phyloP scores from a whole-genome alignment of 1,284 basidiomycete genomes.

The Cutaneotrichosporon spelunceum region DNA sequence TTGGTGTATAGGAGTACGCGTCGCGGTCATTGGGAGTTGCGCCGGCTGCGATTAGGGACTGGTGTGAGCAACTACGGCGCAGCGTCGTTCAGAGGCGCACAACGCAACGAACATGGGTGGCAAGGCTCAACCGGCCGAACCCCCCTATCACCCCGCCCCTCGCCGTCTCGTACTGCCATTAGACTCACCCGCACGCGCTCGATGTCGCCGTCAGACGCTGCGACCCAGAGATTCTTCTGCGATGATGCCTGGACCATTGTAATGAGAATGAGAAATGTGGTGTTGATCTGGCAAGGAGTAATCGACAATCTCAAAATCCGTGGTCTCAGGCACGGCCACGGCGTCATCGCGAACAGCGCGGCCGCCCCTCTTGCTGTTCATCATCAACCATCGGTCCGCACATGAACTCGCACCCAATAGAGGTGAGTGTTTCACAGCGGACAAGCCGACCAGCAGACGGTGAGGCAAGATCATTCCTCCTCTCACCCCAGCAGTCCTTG shows the following conservation, averaged over 20 bases:
- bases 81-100: not conserved
- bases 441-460: no score
- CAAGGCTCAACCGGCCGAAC: no score
- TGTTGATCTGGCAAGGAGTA: not conserved
- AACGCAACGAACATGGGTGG: not conserved
- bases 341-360: not conserved
- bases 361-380: not conserved
- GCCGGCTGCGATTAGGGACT: constrained; percentile 58
- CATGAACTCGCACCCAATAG: constrained; percentile 87
- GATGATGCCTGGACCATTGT: constrained; percentile 13
- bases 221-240: constrained; percentile 81
- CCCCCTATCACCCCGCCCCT: no score
- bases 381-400: constrained; percentile 1
- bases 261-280: not conserved
- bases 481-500: no score
- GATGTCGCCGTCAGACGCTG: constrained; percentile 80
- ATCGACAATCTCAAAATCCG: constrained; percentile 8
- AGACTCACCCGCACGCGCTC: constrained; percentile 50
- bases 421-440: constrained; percentile 53
- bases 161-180: not conserved
- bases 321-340: constrained; percentile 10
- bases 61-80: not conserved
- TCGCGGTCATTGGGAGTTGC: constrained; percentile 73
- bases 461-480: no score
- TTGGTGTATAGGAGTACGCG: constrained; percentile 77